Evolutionary conservation across 1,284 basidiomycete species (phyloP), one percentile per base, ranked within the genome.

Genomic region (Puccinia novopanici): DNA sequence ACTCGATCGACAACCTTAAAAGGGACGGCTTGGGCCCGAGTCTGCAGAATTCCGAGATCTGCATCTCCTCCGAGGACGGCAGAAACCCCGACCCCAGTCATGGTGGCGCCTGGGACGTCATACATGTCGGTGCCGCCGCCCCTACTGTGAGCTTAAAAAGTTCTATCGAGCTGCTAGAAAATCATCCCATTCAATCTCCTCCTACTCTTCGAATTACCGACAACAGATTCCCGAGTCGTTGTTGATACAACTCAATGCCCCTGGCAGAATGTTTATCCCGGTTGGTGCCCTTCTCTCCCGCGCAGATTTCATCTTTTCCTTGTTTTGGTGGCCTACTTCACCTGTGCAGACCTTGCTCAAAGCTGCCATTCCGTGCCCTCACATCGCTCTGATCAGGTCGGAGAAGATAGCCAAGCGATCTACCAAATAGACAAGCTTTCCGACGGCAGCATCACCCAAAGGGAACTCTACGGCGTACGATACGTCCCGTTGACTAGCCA

Each of bases 111-210:
- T 97, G 92, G 85, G 90, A 93, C 82, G 92, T 90, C 0, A 98
- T 98, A 68, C 96, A 99, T 84, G 96, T 98, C 27, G 96, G 96
- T 5, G 96, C 96, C 0, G 95, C 95, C 0, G 91, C 95, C 0
- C 91, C 93, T 0, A 88, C 84, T 17, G 54, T 81, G 55, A 68
- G 59, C 75, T 76, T 13, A 54, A 70, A 0, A 81, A 84, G 4
- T 9, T 42, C 55, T n/a, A 57, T 57, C 22, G 30, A 17, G 24
- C 27, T 45, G n/a, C n/a, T n/a, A n/a, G n/a, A n/a, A n/a, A 37
- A 50, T 9, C 37, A 27, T 30, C 45, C 30, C 37, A 40, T 3
- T 68, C 9, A 50, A n/a, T 45, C 15, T n/a, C 34, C 37, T 45
- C 45, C 9, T n/a, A 48, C 42, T 50, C 65, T 27, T 27, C 15